Evolutionary conservation across 2,329 filamentous ascomycete species (phyloP).

Genomic region (Fusarium sp.): DNA sequence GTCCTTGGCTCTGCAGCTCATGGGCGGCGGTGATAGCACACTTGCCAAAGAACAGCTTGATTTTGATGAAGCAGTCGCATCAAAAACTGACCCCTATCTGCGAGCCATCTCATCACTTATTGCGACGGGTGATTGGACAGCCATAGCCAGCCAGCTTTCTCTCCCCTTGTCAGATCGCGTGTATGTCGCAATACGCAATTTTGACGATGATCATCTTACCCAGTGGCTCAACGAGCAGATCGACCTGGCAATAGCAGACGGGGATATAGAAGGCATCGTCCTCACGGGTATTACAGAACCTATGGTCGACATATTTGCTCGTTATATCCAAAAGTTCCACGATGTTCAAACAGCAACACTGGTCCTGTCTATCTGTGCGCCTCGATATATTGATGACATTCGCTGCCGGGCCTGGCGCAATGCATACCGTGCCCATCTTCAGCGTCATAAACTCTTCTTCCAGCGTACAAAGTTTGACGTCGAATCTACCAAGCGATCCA

Average conservation of each 20-base stretch:
- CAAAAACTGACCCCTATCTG: conserved; percentile 80
- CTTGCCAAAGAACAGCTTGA: conserved; percentile 64
- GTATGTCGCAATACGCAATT: conserved; percentile 77
- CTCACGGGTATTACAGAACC: conserved; percentile 81
- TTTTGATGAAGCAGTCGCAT: conserved; percentile 69
- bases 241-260: conserved; percentile 69
- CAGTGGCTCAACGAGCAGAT: conserved; percentile 77
- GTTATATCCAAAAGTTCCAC: conserved; percentile 79
- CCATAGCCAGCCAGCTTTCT: conserved; percentile 78
- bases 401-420: conserved; percentile 80
- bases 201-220: conserved; percentile 71
- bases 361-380: conserved; percentile 78
- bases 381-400: conserved; percentile 81
- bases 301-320: conserved; percentile 79
- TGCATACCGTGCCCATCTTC: conserved; percentile 77
- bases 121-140: conserved; percentile 79
- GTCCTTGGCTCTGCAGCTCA: conserved; percentile 74
- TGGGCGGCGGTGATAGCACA: conserved; percentile 62
- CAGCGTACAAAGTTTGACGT: conserved; percentile 83
- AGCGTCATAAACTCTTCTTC: conserved; percentile 79
- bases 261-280: conserved; percentile 81
- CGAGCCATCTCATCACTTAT: conserved; percentile 84
- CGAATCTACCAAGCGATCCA: conserved; percentile 77
- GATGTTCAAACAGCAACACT: conserved; percentile 85
- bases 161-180: conserved; percentile 81